phyloP scores from a whole-genome alignment of 352 stramenopile species.

The Globisporangium sylvaticum region DNA sequence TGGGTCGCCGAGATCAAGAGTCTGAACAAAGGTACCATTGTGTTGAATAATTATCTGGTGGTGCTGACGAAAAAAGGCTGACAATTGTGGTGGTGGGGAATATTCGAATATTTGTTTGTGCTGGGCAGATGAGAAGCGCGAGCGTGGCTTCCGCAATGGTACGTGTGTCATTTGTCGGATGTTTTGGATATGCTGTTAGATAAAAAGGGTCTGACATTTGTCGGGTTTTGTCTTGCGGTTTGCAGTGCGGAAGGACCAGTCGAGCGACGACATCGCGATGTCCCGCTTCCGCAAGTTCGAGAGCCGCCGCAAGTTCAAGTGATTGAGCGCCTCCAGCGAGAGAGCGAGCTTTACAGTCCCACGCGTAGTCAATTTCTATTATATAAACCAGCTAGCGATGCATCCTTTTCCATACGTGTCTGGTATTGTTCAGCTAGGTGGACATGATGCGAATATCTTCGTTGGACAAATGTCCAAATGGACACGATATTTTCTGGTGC shows the following conservation, averaged over 20 bases:
- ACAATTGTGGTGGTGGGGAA: background rate
- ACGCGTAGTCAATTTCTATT: background rate
- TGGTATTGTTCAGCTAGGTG: too few relatives aligned
- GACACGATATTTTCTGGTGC: too few relatives aligned
- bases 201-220: background rate
- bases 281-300: constrained; percentile 74
- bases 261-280: constrained; percentile 60
- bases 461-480: too few relatives aligned
- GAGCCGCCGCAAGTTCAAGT: constrained; percentile 42
- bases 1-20: constrained; percentile 69
- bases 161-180: background rate
- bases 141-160: constrained; percentile 60
- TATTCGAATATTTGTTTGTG: constrained; percentile 1
- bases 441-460: too few relatives aligned
- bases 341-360: background rate
- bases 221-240: background rate
- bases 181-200: background rate
- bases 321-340: constrained; percentile 9
- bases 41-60: background rate
- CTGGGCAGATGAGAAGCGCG: constrained; percentile 61
- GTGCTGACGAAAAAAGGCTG: background rate
- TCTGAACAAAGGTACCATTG: constrained; percentile 44
- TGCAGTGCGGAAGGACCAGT: constrained; percentile 54
- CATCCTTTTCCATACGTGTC: too few relatives aligned
- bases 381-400: background rate